Percentiles rank a stretch among this genome's conserved stretches.
These are phyloP conservation scores for Xerocomellus chrysenteron DNA, from an alignment of 768 basidiomycete genomes.

Conservation along the genomic window DNA sequence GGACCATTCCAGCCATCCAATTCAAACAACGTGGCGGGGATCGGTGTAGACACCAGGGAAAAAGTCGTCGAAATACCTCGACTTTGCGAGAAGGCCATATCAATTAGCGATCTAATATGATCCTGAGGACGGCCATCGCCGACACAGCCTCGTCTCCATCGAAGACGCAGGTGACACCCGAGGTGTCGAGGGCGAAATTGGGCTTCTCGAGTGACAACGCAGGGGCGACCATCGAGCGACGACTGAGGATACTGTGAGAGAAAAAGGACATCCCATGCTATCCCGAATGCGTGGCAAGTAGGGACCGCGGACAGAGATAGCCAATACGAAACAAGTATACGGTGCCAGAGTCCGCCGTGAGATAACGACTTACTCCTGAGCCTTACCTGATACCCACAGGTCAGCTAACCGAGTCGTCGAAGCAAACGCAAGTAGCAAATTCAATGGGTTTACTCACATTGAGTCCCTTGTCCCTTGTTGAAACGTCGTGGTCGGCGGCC, in stretches of 20 bases:
- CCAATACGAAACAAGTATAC: no score
- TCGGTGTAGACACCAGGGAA: no score
- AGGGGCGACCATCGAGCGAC: slow-evolving; percentile 13
- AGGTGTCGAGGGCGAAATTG: slow-evolving; percentile 23
- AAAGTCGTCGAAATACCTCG: slow-evolving; percentile 6
- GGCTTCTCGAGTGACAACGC: slow-evolving; percentile 15
- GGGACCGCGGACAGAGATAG: no score
- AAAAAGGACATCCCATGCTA: background rate
- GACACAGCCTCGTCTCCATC: slow-evolving; percentile 40
- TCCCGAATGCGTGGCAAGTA: background rate
- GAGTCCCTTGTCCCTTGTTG: background rate
- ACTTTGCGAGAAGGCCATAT: slow-evolving; percentile 33
- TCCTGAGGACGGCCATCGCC: slow-evolving; percentile 38
- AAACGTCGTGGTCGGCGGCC: background rate
- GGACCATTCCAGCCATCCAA: no score
- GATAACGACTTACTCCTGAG: no score
- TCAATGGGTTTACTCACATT: background rate
- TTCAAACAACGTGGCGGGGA: no score
- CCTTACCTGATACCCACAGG: no score
- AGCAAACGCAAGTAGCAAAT: background rate
- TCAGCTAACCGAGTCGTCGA: no score
- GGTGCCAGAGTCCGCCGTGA: no score
- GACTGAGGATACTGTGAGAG: slow-evolving; percentile 6
- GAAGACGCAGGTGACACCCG: slow-evolving; percentile 37
- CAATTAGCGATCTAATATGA: slow-evolving; percentile 35